Evolutionary conservation across 257 asterid genomes (phyloP), one percentile per base, ranked within the genome.

Genomic region (Linaria vulgaris): DNA sequence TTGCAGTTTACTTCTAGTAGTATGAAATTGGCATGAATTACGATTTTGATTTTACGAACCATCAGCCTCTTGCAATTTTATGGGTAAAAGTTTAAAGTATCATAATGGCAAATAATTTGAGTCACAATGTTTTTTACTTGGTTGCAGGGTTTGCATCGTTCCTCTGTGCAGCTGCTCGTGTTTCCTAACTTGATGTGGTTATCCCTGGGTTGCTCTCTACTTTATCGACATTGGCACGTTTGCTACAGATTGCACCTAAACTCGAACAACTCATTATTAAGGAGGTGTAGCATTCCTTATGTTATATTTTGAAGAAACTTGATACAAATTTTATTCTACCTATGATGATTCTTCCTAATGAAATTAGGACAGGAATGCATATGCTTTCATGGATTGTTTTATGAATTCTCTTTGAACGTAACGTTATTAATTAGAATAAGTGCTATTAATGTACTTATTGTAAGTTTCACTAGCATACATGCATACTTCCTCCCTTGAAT

Each of bases 181-280:
- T 56, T 56, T 56, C 45, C 27, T 44, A 56, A 56, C 6, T 20
- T 56, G 61, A 56, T 13, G 7, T 15, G 6, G 20, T 30, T 56
- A 9, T 16, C 0, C 0, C 61, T 56, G 27, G 61, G 61, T 30
- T 27, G 45, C 16, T 3, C 3, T 14, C 51, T 13, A 3, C 25
- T 41, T 41, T 15, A 9, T 25, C n/a, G n/a, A 4, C 30, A 30
- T 56, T 56, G 15, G 44, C 61, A 15, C 10, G 23, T 10, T 56
- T 27, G 9, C 45, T 56, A 7, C 30, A 6, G 21, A 30, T 7
- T n/a, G 22, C 61, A 5, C 61, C 61, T 30, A 56, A 30, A 15
- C 61, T 56, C 16, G 45, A 13, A n/a, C 6, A 9, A 15, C 21
- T 56, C 7, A 14, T 1, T n/a, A 0, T 56, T n/a, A 6, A 30